Base-by-base conservation (phyloP, 2,329 filamentous ascomycete species). In the Xylaria sp. region DNA sequence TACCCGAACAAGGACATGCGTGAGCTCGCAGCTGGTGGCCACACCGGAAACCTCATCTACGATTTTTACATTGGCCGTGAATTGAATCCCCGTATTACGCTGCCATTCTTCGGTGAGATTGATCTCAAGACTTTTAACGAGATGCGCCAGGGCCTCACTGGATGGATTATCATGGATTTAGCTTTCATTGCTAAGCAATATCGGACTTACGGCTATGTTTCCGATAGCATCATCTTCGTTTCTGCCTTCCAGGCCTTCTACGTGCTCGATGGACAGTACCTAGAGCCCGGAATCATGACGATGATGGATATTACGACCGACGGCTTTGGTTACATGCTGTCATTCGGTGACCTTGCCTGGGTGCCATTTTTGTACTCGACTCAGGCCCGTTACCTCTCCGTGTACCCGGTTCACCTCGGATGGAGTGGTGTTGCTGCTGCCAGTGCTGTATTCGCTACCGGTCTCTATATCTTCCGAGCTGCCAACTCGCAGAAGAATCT, bases 61-160 rank as follows among this genome's bases (percentile, higher is more conserved):
- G 95, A 98, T 81, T 98, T 94, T 89, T 98, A 94, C 82, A 98
- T 98, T 71, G 95, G 95, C 19, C 93, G 95, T 39, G 95, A 98
- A 81, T 89, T 98, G 71, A 98, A 98, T 81, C 95, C 95, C 1
- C 93, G 94, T 58, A 81, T 97, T 68, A 89, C 86, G 0, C 82
- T 97, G 17, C 94, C 94, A 2, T 80, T 97, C 59, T 85, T 97
- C 72, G 93, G 93, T 69, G 92, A 93, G 75, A 86, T 98, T 61
- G 95, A 98, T 77, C 91, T 98, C 80, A 98, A 98, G 82, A 86
- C 90, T 66, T 98, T 91, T 79, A 92, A 92, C 79, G 95, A 98
- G 82, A 86, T 98, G 77, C 90, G 95, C 17, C 95, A 95, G 0
- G 95, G 95, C 58, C 87, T 98, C 84, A 87, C 97, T 58, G 93